Base-by-base conservation (phyloP, 768 basidiomycete species). In the Leccinellum rugosiceps region DNA sequence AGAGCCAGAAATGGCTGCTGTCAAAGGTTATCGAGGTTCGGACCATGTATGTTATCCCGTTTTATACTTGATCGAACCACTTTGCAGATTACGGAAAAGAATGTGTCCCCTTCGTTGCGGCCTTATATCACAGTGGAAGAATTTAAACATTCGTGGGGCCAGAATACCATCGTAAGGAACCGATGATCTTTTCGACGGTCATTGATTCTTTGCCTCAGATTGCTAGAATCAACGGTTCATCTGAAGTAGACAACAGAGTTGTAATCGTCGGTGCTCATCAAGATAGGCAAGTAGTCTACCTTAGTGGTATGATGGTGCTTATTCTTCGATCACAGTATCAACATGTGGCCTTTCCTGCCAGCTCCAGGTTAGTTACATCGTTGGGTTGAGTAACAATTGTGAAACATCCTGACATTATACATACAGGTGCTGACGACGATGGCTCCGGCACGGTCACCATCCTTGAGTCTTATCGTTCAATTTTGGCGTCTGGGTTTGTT, bases 81-180 rank as follows among this genome's bases (percentile, higher is more conserved):
- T 25, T 25, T 13, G 61, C 52, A 91, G 89, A 83, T 87, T 58
- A 93, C 91, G 3, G 62, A 73, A 35, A 69, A 86, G 62, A 83
- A 76, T 57, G 89, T 85, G 14, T 80, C 85, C 4, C 69, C 82
- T 43, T 76, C 78, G 31, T 73, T 93, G 50, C 80, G 75, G 46
- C 65, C 79, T 47, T 63, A 71, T 15, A 90, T 96, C 63, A 80
- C 80, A 6, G 71, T 93, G 56, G 74, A 78, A 25, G 92, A 92
- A 70, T 93, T 94, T 64, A 55, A 75, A 50, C 92, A 94, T 69
- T 74, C 83, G 3, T 94, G 93, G 94, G 87, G 86, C 10, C 94
- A 97, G 78, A 87, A 89, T 71, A 81, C 82, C 52, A 84, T 92
- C 59, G 86, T 88, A 67, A 58, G 84, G 69, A 9, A 17, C 35